Percentiles rank a stretch among this genome's conserved stretches.
Evolutionary conservation across 2,329 filamentous ascomycete genomes (phyloP).

Genomic region (Trichophyton rubrum): DNA sequence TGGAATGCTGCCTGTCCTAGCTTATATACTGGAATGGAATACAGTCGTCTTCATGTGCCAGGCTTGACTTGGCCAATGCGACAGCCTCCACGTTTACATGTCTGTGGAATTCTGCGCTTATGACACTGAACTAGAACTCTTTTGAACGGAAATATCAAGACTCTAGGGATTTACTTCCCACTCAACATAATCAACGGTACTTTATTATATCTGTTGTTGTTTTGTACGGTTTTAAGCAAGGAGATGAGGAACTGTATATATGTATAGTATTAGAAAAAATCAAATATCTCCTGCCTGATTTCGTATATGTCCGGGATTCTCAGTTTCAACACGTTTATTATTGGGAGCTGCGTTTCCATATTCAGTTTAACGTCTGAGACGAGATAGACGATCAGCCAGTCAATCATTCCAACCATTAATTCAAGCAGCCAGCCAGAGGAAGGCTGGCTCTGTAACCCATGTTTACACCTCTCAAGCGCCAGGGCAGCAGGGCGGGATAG

Average conservation of each 20-base stretch:
- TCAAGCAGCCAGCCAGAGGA: not conserved
- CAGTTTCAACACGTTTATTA: not conserved
- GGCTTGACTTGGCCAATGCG: constrained; percentile 33
- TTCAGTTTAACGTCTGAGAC: too few species aligned
- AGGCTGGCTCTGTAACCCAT: too few species aligned
- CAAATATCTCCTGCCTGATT: too few species aligned
- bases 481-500: not conserved
- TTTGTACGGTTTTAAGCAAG: too few species aligned
- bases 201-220: too few species aligned
- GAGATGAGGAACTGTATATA: too few species aligned
- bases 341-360: not conserved
- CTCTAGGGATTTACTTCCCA: too few species aligned
- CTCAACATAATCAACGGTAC: too few species aligned
- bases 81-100: constrained; percentile 26
- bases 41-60: constrained; percentile 25
- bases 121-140: constrained; percentile 13
- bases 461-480: not conserved
- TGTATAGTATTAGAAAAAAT: too few species aligned
- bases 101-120: constrained; percentile 25
- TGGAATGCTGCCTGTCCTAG: constrained; percentile 26
- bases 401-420: not conserved
- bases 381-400: not conserved
- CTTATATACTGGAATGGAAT: constrained; percentile 22
- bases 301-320: too few species aligned
- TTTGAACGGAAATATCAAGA: too few species aligned